Evolutionary conservation across 2,329 filamentous ascomycete genomes (phyloP).

Genomic region (Teratosphaeria zuluensis): DNA sequence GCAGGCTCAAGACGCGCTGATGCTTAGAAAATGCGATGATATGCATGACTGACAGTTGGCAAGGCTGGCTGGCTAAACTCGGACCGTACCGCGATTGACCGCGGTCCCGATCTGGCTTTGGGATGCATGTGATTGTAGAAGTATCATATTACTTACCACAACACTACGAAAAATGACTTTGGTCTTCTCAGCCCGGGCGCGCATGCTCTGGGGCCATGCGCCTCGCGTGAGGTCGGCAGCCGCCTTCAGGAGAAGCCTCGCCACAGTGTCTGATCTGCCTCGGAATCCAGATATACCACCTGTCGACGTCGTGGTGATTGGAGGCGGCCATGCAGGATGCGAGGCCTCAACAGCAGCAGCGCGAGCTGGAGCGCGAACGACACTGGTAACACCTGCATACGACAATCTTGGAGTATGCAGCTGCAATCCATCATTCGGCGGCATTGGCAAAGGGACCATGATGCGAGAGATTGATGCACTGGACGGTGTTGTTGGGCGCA

Average conservation of each 20-base stretch:
- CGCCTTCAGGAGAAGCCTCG: constrained; percentile 31
- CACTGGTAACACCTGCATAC: constrained; percentile 75
- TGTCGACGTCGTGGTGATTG: constrained; percentile 83
- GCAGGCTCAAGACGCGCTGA: background rate
- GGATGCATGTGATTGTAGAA: background rate
- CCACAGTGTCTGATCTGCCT: constrained; percentile 32
- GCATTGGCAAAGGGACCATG: constrained; percentile 98
- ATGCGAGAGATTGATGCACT: constrained; percentile 90
- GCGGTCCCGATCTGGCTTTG: too few relatives aligned
- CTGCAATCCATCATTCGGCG: constrained; percentile 93
- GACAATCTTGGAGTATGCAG: constrained; percentile 91
- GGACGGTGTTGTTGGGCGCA: constrained; percentile 76
- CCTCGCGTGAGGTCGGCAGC: constrained; percentile 35
- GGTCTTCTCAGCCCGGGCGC: constrained; percentile 21
- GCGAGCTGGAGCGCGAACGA: constrained; percentile 77
- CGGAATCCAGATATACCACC: constrained; percentile 8
- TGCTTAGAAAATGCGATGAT: background rate
- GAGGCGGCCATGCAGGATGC: constrained; percentile 88
- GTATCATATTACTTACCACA: background rate
- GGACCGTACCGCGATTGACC: background rate
- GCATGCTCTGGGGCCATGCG: constrained; percentile 39
- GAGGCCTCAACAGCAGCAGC: constrained; percentile 90
- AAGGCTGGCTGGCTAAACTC: background rate
- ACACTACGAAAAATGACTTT: constrained; percentile 11
- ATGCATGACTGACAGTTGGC: background rate